A percentile compares a stretch with the other conserved stretches of the same genome.
Evolutionary conservation across 2,329 filamentous ascomycete species (phyloP).

Genomic region (Conoideocrella luteorostrata): DNA sequence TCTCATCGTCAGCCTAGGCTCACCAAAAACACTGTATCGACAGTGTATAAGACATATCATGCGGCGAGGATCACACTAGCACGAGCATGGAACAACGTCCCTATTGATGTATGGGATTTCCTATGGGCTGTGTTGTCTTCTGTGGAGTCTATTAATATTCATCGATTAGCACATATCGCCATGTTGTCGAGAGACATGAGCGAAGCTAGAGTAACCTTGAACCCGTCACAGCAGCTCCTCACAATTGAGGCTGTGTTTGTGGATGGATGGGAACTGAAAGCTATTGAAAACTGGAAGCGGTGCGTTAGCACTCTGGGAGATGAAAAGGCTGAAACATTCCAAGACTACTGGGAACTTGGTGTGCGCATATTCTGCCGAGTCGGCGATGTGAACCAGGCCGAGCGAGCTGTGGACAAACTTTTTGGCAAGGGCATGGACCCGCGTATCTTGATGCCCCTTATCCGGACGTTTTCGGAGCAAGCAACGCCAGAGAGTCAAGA

Average conservation of each 20-base stretch:
- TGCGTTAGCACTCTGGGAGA: constrained; percentile 47
- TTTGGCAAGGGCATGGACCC: constrained; percentile 43
- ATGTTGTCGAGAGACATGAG: constrained; percentile 60
- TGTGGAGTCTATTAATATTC: constrained; percentile 41
- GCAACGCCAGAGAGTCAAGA: constrained; percentile 39
- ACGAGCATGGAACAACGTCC: constrained; percentile 46
- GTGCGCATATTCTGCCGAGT: constrained; percentile 55
- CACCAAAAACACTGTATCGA: constrained; percentile 29
- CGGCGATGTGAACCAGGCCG: constrained; percentile 53
- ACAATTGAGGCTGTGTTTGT: constrained; percentile 64
- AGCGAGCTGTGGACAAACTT: constrained; percentile 48
- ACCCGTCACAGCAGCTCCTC: constrained; percentile 52
- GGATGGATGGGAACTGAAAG: constrained; percentile 52
- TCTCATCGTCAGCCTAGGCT: constrained; percentile 20
- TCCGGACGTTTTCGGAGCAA: constrained; percentile 56
- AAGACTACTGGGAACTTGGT: constrained; percentile 58
- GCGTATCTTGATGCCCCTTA: constrained; percentile 60
- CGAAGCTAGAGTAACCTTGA: constrained; percentile 48
- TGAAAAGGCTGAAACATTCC: constrained; percentile 36
- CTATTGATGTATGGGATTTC: constrained; percentile 53
- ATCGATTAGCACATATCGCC: constrained; percentile 55
- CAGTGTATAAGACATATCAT: constrained; percentile 45
- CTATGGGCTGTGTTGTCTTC: constrained; percentile 59
- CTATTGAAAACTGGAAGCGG: constrained; percentile 58
- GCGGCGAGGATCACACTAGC: constrained; percentile 37